Base-by-base conservation (phyloP, 2,329 filamentous ascomycete species). In the Aspergillus aculeatinus region DNA sequence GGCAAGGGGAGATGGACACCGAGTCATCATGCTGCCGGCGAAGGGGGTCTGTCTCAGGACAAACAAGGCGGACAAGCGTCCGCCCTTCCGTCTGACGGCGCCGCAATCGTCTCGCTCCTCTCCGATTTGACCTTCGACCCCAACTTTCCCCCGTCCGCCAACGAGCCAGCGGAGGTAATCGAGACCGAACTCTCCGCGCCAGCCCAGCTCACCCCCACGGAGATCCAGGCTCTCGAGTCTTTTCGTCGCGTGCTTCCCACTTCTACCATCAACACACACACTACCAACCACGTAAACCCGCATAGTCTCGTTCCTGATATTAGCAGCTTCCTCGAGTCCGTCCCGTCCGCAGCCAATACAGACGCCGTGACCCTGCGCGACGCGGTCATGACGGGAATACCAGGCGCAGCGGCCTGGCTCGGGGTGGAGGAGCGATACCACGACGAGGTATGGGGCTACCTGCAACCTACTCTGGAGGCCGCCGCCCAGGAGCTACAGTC, bases 371-470 rank as follows among this genome's bases (percentile, higher is more conserved):
- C 64, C 4, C 66, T 73, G 10, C 68, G 72, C 7, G 75, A 75
- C 54, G 64, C 44, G 16, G 75, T 75, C 2, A 60, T 74, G 11
- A 60, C 50, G 5, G 63, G 68, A 49, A 63, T 76, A 1, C 69
- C 74, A 2, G 74, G 74, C 0, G 71, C 73, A 11, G 65, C 62
- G 44, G 70, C 74, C 39, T 72, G 74, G 74, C 39, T 77, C 10
- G 61, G 61, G 12, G 72, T 76, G 1, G 73, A 77, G 56, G 73
- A 76, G 42, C 64, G 68, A 42, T 77, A 77, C 60, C 71, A 74
- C 53, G 86, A 89, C 68, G 84, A 89, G 58, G 87, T 90, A 25
- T 90, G 88, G 88, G 88, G 88, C 21, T 85, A 85, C 59, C 72
- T 90, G 21, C 74, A 80, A 31, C 79, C 82, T 3, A 75, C 89